A percentile compares a stretch with the other conserved stretches of the same genome.
phyloP scores from a whole-genome alignment of 371 early-diverging fungal species.

The Rhizopus delemar region DNA sequence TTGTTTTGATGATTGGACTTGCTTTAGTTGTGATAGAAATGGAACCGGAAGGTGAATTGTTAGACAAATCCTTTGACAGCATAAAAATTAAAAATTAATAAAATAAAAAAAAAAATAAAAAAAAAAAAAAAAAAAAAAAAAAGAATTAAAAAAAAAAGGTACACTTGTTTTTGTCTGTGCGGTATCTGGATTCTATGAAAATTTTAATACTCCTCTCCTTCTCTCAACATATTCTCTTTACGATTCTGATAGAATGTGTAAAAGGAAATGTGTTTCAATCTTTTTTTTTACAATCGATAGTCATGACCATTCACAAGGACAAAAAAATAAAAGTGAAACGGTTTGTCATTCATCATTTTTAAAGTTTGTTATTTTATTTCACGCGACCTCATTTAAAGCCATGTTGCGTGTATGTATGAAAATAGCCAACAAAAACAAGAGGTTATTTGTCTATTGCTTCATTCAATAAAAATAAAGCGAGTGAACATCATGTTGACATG shows the following conservation, averaged over 20 bases:
- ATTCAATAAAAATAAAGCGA: too few relatives aligned
- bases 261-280: too few relatives aligned
- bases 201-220: background rate
- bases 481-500: too few relatives aligned
- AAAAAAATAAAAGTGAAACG: background rate
- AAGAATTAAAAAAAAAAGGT: background rate
- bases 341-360: too few relatives aligned
- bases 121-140: background rate
- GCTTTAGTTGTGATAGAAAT: slow-evolving; percentile 3
- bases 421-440: too few relatives aligned
- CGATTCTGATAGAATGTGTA: background rate
- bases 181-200: background rate
- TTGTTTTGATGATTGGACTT: slow-evolving; percentile 7
- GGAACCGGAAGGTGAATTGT: slow-evolving; percentile 1
- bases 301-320: background rate
- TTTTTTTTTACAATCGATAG: too few relatives aligned
- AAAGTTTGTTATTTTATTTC: too few relatives aligned
- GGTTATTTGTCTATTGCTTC: too few relatives aligned
- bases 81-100: background rate
- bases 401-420: too few relatives aligned
- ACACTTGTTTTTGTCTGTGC: background rate
- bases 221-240: background rate
- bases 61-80: slow-evolving; percentile 3
- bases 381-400: too few relatives aligned
- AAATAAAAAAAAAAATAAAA: background rate